phyloP scores from a whole-genome alignment of 2,329 filamentous ascomycete species.

The Claviceps spartinae region DNA sequence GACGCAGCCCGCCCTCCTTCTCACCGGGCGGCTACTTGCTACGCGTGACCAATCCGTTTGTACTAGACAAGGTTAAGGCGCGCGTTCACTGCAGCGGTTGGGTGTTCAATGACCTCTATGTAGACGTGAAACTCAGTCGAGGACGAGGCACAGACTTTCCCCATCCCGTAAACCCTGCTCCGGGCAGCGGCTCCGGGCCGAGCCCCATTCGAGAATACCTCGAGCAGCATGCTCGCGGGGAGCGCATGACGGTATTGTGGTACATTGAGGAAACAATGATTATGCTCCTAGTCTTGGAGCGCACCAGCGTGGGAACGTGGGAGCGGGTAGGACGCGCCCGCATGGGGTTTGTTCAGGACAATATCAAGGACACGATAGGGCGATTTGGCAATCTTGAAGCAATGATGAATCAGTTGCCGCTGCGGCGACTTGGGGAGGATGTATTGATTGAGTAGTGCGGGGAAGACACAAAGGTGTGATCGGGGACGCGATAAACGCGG shows the following conservation, averaged over 20 bases:
- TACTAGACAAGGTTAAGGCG: slow-evolving; percentile 22
- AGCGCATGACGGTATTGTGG: slow-evolving; percentile 24
- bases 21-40: slow-evolving; percentile 16
- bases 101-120: slow-evolving; percentile 22
- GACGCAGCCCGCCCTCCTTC: slow-evolving; percentile 11
- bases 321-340: slow-evolving; percentile 22
- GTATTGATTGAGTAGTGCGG: slow-evolving; percentile 18
- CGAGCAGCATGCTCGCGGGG: slow-evolving; percentile 19
- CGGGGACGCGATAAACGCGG: no score
- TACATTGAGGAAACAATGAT: slow-evolving; percentile 21
- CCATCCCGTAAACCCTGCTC: not conserved
- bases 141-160: slow-evolving; percentile 8
- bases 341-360: slow-evolving; percentile 21
- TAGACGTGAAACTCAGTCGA: slow-evolving; percentile 20
- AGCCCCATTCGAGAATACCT: slow-evolving; percentile 20
- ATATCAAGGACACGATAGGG: slow-evolving; percentile 17
- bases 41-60: slow-evolving; percentile 19
- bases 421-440: slow-evolving; percentile 19
- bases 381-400: slow-evolving; percentile 18
- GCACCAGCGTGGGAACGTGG: slow-evolving; percentile 13
- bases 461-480: not conserved
- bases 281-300: slow-evolving; percentile 21
- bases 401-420: slow-evolving; percentile 18
- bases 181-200: not conserved
- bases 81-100: slow-evolving; percentile 18